phyloP scores from a whole-genome alignment of 1,139 yeast genomes.

The Pichia sp. region DNA sequence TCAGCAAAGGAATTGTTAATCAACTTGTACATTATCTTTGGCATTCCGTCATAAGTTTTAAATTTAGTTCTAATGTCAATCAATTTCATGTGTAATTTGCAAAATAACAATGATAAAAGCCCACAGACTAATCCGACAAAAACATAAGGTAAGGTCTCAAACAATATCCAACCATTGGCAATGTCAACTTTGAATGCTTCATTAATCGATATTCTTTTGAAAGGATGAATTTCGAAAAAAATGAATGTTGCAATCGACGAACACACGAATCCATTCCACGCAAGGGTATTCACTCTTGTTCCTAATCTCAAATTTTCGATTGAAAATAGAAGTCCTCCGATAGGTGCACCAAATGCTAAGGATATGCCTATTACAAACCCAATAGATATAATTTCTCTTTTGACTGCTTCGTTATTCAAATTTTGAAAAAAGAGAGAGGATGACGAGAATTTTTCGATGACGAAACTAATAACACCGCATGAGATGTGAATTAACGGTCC shows the following conservation, averaged over 20 bases:
- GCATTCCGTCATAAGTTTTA: constrained; percentile 21
- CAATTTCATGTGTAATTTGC: constrained; percentile 43
- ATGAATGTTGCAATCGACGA: constrained; percentile 71
- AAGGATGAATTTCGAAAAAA: constrained; percentile 57
- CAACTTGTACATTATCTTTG: constrained; percentile 30
- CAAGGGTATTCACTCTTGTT: constrained; percentile 56
- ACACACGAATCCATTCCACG: constrained; percentile 81
- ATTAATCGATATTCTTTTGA: constrained; percentile 50
- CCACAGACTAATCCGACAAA: constrained; percentile 70
- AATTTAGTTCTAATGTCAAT: constrained; percentile 34
- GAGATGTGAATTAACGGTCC: constrained; percentile 91
- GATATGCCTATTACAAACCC: constrained; percentile 93
- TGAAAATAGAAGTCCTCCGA: constrained; percentile 88
- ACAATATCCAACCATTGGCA: constrained; percentile 66
- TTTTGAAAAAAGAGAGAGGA: constrained; percentile 30
- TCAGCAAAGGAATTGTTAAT: constrained; percentile 34
- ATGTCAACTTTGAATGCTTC: constrained; percentile 64
- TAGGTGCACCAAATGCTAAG: constrained; percentile 90
- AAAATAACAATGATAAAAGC: constrained; percentile 53
- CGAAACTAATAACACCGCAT: constrained; percentile 54
- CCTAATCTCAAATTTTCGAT: constrained; percentile 68
- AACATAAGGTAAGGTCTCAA: constrained; percentile 68
- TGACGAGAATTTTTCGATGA: constrained; percentile 33
- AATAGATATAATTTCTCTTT: constrained; percentile 68
- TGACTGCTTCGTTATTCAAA: constrained; percentile 52